Base-by-base conservation (phyloP, 306 rosid genomes). In the Acacia acuminata region DNA sequence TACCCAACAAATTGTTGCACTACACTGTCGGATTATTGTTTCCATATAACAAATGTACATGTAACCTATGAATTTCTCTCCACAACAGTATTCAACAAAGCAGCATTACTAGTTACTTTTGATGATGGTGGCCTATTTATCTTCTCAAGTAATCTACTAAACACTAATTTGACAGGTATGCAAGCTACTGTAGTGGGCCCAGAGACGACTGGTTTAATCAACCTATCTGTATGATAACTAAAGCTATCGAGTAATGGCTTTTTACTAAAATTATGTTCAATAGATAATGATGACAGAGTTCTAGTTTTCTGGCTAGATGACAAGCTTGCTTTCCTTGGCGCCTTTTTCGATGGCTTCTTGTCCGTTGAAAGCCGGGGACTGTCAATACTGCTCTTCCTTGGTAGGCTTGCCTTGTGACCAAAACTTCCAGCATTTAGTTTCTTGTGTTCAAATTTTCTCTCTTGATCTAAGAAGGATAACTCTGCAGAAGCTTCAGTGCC, bases 131-230 rank as follows among this genome's bases (percentile, higher is more conserved):
- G 97, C 94, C 97, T 91, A 87, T 96, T 96, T 81, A 96, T 96
- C 92, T 94, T 96, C 97, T 94, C 99, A 61, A 96, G 94, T 89
- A 96, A 92, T 88, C 99, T 93, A 91, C 99, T 92, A 88, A 91
- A 96, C 53, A 88, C 97, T 87, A 96, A 85, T 76, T 94, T 91
- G 70, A 96, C 98, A 22, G 99, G 99, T 89, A 96, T 96, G 94
- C 98, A 96, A n/a, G 98, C 96, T 61, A 94, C 97, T 27, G 98
- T 94, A 11, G 94, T 81, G 83, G 88, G 91, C 71, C 89, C 92
- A 76, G 91, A 86, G 63, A 90, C 89, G 83, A 86, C 97, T 45
- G 96, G 94, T 80, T 94, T 96, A 68, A 84, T 86, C 91, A 84
- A 77, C 84, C 94, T 89, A 77, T 91, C 89, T 83, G 89, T 82